These are phyloP conservation scores for Mortierella sp. DNA, from an alignment of 371 early-diverging fungal species.

Conservation along the genomic window DNA sequence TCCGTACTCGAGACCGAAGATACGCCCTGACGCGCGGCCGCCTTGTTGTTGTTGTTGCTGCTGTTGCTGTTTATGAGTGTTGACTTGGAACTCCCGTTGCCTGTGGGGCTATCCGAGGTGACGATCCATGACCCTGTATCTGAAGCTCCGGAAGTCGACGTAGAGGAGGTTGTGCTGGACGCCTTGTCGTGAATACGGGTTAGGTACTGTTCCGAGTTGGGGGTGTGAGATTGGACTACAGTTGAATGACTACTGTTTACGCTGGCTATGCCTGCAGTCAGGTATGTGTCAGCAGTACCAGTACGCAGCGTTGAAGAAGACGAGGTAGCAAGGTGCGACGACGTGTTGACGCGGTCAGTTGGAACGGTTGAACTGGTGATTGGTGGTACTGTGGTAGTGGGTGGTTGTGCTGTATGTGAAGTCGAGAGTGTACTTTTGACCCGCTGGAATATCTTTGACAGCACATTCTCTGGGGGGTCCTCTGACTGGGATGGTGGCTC, in stretches of 20 bases:
- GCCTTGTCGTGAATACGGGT: constrained; percentile 2
- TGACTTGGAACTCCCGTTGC: constrained; percentile 3
- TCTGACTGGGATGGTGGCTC: constrained; percentile 52
- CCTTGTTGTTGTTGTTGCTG: not conserved
- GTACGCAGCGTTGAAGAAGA: not conserved
- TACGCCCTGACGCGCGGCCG: not conserved
- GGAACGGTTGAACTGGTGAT: not conserved
- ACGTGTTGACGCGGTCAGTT: not conserved
- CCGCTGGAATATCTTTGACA: constrained; percentile 72
- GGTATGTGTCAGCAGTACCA: not conserved
- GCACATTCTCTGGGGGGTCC: constrained; percentile 68
- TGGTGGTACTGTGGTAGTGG: not conserved
- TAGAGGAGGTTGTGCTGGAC: not conserved
- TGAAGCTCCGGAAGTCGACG: constrained; percentile 14
- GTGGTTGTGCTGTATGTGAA: not conserved
- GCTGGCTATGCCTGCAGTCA: not conserved
- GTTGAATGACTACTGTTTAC: not conserved
- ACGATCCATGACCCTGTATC: constrained; percentile 36
- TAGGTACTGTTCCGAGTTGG: not conserved
- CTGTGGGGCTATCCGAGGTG: constrained; percentile 12
- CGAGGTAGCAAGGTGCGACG: not conserved
- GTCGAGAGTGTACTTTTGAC: constrained; percentile 69
- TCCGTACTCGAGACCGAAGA: constrained; percentile 12
- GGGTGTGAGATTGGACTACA: not conserved
- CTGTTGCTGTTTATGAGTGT: not conserved